Percentiles rank a stretch among this genome's conserved stretches.
These are phyloP conservation scores for Phragmites australis DNA, from an alignment of 176 grass and related monocot genomes.

Conservation along the genomic window DNA sequence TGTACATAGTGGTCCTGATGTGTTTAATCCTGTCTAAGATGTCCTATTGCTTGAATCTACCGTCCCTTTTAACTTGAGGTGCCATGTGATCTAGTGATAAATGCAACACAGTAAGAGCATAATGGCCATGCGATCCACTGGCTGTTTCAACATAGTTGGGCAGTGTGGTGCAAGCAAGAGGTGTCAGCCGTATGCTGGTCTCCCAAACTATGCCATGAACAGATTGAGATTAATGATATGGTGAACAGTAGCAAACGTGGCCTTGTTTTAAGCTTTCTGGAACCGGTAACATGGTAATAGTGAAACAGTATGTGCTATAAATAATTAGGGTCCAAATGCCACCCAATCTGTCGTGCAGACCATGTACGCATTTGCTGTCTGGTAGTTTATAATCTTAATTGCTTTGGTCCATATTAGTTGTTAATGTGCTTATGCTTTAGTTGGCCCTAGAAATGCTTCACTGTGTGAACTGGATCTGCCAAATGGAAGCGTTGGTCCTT, in stretches of 20 bases:
- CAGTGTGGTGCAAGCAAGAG: constrained; percentile 6
- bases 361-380: constrained; percentile 20
- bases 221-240: constrained; percentile 25
- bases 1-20: neutral
- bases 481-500: constrained; percentile 13
- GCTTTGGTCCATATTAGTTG: constrained; percentile 15
- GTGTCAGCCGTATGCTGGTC: constrained; percentile 34
- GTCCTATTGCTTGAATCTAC: neutral
- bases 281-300: constrained; percentile 31
- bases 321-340: constrained; percentile 42
- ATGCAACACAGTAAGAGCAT: constrained; percentile 32
- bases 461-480: constrained; percentile 33
- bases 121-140: constrained; percentile 19
- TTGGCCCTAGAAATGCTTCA: constrained; percentile 13
- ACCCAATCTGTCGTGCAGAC: constrained; percentile 17
- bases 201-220: constrained; percentile 32
- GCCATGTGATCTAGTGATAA: constrained; percentile 20
- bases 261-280: constrained; percentile 36
- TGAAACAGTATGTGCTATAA: constrained; percentile 38
- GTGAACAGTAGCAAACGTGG: constrained; percentile 40
- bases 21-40: neutral
- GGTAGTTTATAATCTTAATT: constrained; percentile 34
- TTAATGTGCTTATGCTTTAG: constrained; percentile 35
- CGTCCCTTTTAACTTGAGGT: neutral
- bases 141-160: constrained; percentile 31